phyloP scores from a whole-genome alignment of 495 filamentous ascomycete genomes.

The Neurospora terricola region DNA sequence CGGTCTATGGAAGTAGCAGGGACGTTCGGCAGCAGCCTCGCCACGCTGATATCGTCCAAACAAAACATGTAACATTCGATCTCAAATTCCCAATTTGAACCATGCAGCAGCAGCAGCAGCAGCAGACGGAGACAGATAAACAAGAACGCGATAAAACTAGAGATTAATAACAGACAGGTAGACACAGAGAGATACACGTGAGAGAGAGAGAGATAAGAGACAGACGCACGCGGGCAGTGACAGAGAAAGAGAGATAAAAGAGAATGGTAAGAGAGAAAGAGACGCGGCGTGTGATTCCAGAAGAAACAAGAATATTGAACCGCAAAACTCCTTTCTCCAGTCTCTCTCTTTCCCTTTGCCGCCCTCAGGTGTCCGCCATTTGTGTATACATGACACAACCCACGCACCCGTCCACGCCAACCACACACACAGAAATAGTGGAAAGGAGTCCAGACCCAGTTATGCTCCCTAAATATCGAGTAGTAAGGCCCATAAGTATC shows the following conservation, averaged over 20 bases:
- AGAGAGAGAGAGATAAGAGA: not conserved
- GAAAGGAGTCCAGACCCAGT: not conserved
- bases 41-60: not conserved
- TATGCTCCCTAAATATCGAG: not conserved
- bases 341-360: slow-evolving; percentile 13
- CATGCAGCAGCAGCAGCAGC: not conserved
- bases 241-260: slow-evolving; percentile 7
- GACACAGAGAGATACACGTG: not conserved
- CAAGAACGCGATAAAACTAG: slow-evolving; percentile 15
- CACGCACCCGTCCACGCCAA: not conserved
- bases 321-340: slow-evolving; percentile 14
- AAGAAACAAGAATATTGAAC: slow-evolving; percentile 23
- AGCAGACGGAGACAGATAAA: slow-evolving; percentile 4
- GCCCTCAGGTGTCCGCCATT: not conserved
- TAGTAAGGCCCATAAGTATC: not conserved
- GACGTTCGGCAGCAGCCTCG: not conserved
- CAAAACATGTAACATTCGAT: not conserved
- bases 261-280: not conserved
- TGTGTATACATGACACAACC: not conserved
- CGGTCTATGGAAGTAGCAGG: not conserved
- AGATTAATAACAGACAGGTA: slow-evolving; percentile 25
- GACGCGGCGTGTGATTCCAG: slow-evolving; percentile 3
- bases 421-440: not conserved
- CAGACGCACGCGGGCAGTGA: slow-evolving; percentile 2
- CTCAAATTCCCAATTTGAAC: not conserved